A percentile compares a stretch with the other conserved stretches of the same genome.
Conservation (phyloP, 2,329 filamentous ascomycete genomes). For the Remersonia thermophila region DNA sequence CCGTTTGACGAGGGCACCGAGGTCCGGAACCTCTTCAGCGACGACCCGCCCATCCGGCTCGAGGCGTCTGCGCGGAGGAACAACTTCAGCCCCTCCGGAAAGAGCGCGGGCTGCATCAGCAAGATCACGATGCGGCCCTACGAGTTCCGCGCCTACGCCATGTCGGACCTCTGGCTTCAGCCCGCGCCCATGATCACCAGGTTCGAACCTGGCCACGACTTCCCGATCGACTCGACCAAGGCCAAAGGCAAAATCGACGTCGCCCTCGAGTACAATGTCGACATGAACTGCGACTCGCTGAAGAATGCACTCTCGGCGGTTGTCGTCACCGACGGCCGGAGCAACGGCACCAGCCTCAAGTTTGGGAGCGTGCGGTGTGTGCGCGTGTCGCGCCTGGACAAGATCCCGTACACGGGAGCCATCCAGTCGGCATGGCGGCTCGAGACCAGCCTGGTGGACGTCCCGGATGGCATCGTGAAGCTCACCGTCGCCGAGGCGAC, state of each 20-base stretch:
- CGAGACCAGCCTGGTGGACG: constrained; percentile 38
- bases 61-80: constrained; percentile 32
- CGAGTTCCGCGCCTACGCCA: constrained; percentile 43
- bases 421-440: constrained; percentile 43
- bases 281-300: constrained; percentile 49
- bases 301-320: constrained; percentile 36
- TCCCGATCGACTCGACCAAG: constrained; percentile 34
- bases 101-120: constrained; percentile 42
- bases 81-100: constrained; percentile 32
- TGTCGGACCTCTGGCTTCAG: constrained; percentile 36
- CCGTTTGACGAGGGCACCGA: constrained; percentile 42
- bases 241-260: constrained; percentile 22
- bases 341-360: constrained; percentile 33
- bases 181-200: constrained; percentile 47
- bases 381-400: constrained; percentile 8
- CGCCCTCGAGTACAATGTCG: constrained; percentile 44
- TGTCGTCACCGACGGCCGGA: constrained; percentile 37
- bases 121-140: constrained; percentile 40
- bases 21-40: constrained; percentile 52
- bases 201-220: constrained; percentile 50
- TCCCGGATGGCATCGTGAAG: constrained; percentile 48
- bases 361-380: constrained; percentile 30
- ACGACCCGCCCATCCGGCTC: constrained; percentile 44
- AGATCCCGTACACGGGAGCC: constrained; percentile 33
- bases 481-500: constrained; percentile 44